These are phyloP conservation scores for Mycena filopes DNA, from an alignment of 768 basidiomycete genomes.

Conservation along the genomic window DNA sequence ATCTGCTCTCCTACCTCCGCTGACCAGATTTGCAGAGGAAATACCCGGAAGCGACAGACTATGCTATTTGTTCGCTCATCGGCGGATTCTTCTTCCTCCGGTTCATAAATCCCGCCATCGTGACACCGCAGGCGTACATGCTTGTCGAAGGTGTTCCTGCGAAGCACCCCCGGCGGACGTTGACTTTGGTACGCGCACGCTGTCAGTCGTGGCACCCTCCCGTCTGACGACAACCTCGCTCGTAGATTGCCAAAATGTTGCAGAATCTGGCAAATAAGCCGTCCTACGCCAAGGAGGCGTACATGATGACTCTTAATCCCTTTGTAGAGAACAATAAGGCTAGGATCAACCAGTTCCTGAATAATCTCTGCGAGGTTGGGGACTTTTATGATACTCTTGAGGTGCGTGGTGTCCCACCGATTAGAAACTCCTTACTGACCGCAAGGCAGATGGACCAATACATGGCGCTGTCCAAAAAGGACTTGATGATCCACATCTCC, in stretches of 20 bases:
- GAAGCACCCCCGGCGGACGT: constrained; percentile 95
- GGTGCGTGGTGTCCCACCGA: constrained; percentile 55
- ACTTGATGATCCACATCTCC: constrained; percentile 97
- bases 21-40: constrained; percentile 74
- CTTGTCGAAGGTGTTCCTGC: constrained; percentile 97
- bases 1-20: constrained; percentile 1
- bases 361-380: constrained; percentile 96
- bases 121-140: constrained; percentile 99
- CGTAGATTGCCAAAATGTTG: constrained; percentile 98
- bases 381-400: constrained; percentile 99
- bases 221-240: constrained; percentile 17
- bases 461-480: constrained; percentile 99
- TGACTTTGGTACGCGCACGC: constrained; percentile 83
- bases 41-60: constrained; percentile 98
- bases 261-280: constrained; percentile 99
- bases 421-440: not conserved
- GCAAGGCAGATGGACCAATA: constrained; percentile 94
- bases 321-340: constrained; percentile 99
- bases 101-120: constrained; percentile 99
- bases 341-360: constrained; percentile 96
- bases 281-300: constrained; percentile 95
- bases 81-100: constrained; percentile 99
- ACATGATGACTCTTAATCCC: constrained; percentile 98
- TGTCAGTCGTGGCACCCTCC: not conserved
- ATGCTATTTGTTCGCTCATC: constrained; percentile 97